Conservation (phyloP, 345 rosid genomes). For the Gossypium sturtianum region DNA sequence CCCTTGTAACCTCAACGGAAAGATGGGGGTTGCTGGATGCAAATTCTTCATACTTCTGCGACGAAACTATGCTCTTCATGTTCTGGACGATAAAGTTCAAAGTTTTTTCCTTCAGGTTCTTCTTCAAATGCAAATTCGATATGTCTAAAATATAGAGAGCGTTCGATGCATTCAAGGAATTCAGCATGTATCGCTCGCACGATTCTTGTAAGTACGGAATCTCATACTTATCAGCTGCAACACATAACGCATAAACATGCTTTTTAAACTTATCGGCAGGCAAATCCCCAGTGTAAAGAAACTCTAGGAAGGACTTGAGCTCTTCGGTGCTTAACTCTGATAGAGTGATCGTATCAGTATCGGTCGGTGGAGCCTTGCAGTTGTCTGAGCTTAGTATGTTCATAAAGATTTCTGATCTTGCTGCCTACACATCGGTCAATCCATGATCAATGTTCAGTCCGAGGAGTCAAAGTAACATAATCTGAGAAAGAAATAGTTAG, state of each 20-base stretch:
- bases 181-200: constrained; percentile 55
- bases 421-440: constrained; percentile 38
- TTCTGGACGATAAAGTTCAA: constrained; percentile 49
- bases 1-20: constrained; percentile 63
- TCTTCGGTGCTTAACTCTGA: constrained; percentile 57
- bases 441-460: neutral
- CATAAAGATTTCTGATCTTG: constrained; percentile 77
- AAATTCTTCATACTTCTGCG: constrained; percentile 54
- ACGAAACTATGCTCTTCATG: constrained; percentile 55
- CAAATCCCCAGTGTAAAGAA: constrained; percentile 69
- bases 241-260: constrained; percentile 46
- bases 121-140: constrained; percentile 49
- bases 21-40: constrained; percentile 50
- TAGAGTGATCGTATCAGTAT: constrained; percentile 37
- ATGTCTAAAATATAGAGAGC: constrained; percentile 63
- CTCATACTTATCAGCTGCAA: constrained; percentile 75
- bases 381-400: constrained; percentile 59
- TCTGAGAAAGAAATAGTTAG: neutral
- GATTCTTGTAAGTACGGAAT: constrained; percentile 51
- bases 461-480: neutral
- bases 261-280: constrained; percentile 39
- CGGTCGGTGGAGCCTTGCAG: constrained; percentile 57
- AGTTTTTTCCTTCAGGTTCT: constrained; percentile 45
- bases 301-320: constrained; percentile 67
- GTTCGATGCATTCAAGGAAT: constrained; percentile 35